A percentile compares a stretch with the other conserved stretches of the same genome.
Conservation (phyloP, 495 filamentous ascomycete species). For the Penicillium alfredii region DNA sequence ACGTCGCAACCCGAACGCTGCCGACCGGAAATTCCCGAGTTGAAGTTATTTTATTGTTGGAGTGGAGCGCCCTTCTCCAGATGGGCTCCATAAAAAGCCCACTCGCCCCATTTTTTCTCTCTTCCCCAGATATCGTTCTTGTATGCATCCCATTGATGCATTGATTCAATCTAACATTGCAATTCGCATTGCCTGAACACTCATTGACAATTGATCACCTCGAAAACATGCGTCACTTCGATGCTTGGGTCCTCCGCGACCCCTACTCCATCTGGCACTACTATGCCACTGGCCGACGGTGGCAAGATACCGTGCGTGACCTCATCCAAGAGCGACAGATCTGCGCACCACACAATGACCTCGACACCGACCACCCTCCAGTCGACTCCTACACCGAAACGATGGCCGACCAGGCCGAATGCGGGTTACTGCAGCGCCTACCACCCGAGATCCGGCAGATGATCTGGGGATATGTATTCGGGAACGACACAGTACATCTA, state of each 20-base stretch:
- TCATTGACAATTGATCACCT: too few relatives aligned
- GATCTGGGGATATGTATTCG: conserved; percentile 50
- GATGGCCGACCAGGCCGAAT: conserved; percentile 18
- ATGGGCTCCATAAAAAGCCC: conserved; percentile 8
- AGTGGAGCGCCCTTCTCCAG: conserved; percentile 17
- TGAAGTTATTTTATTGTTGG: conserved; percentile 1
- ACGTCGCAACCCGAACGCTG: neutral
- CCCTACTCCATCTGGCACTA: conserved; percentile 45
- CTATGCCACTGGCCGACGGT: conserved; percentile 36
- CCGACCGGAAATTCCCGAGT: neutral
- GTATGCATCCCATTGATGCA: too few relatives aligned
- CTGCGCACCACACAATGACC: conserved; percentile 24
- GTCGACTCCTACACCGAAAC: conserved; percentile 15
- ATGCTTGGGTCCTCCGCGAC: conserved; percentile 41
- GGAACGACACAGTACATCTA: conserved; percentile 36
- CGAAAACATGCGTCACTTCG: conserved; percentile 45
- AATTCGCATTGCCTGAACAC: too few relatives aligned
- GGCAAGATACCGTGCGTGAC: conserved; percentile 38
- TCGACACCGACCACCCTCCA: conserved; percentile 3
- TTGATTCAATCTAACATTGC: neutral
- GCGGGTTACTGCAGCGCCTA: conserved; percentile 25
- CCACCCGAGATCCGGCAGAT: conserved; percentile 52
- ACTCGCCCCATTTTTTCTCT: conserved; percentile 7
- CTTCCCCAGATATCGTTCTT: too few relatives aligned
- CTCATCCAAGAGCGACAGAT: conserved; percentile 37